Evolutionary conservation across 768 basidiomycete species (phyloP).

Genomic region (Lactarius hengduanensis): DNA sequence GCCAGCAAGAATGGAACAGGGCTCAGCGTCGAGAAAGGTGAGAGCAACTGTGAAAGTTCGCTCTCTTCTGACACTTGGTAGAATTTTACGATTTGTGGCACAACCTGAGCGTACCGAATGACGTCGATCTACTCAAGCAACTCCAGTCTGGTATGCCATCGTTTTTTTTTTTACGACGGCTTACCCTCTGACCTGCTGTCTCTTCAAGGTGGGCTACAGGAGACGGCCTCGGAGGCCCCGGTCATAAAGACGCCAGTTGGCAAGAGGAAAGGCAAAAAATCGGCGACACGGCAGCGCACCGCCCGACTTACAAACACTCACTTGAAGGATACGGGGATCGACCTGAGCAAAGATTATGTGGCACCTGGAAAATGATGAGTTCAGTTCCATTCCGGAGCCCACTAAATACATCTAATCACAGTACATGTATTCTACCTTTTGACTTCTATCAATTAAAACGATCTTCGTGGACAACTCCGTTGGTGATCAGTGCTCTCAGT

Average conservation of each 20-base stretch:
- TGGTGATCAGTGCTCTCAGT: not conserved
- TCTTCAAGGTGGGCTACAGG: slow-evolving; percentile 70
- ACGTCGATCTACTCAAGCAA: slow-evolving; percentile 76
- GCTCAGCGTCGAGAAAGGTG: slow-evolving; percentile 77
- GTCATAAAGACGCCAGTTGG: slow-evolving; percentile 52
- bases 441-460: not conserved
- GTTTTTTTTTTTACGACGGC: too few relatives aligned
- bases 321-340: slow-evolving; percentile 74
- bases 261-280: slow-evolving; percentile 79
- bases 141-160: slow-evolving; percentile 61
- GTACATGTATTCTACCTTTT: slow-evolving; percentile 1
- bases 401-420: not conserved
- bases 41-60: not conserved
- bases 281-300: slow-evolving; percentile 69
- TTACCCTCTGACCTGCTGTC: slow-evolving; percentile 3
- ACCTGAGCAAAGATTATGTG: slow-evolving; percentile 73
- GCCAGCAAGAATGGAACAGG: slow-evolving; percentile 61
- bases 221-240: slow-evolving; percentile 64
- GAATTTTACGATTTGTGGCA: slow-evolving; percentile 92
- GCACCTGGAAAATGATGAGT: slow-evolving; percentile 32
- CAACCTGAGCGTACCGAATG: slow-evolving; percentile 77
- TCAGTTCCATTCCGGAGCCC: not conserved
- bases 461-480: not conserved
- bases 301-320: slow-evolving; percentile 88
- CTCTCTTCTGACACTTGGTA: slow-evolving; percentile 35